Conservation (phyloP, 2,329 filamentous ascomycete genomes). For the Pseudopithomyces chartarum region DNA sequence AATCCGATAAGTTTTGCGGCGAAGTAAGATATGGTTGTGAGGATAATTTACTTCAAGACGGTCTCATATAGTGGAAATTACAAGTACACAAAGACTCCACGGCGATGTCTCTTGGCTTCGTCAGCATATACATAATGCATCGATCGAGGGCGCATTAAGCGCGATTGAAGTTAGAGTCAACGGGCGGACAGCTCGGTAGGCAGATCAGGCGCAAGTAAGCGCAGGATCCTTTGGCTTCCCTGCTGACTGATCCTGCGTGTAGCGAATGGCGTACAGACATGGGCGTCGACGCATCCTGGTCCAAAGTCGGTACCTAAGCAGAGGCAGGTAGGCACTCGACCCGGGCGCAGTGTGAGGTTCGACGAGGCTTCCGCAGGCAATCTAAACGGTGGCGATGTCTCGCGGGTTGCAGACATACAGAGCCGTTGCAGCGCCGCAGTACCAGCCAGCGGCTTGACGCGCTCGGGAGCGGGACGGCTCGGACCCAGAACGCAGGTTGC, state of each 20-base stretch:
- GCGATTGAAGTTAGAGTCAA: constrained; percentile 14
- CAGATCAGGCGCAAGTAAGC: constrained; percentile 14
- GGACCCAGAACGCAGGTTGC: constrained; percentile 13
- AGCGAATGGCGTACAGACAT: background rate
- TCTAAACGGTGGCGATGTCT: background rate
- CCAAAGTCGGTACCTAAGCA: background rate
- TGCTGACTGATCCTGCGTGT: constrained; percentile 8
- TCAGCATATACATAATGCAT: background rate
- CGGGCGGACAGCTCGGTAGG: constrained; percentile 11
- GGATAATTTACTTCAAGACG: background rate
- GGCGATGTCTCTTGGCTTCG: background rate
- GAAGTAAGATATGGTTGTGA: background rate
- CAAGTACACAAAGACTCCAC: background rate
- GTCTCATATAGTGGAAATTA: background rate
- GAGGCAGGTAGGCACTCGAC: too few relatives aligned
- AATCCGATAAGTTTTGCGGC: constrained; percentile 5
- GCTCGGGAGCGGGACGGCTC: constrained; percentile 21
- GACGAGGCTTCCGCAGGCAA: too few relatives aligned
- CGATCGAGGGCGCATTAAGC: constrained; percentile 7
- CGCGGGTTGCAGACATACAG: background rate
- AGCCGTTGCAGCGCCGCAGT: constrained; percentile 4
- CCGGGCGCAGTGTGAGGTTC: background rate
- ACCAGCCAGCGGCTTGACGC: constrained; percentile 8
- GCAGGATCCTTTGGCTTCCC: constrained; percentile 4
- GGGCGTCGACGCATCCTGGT: background rate